A percentile compares a stretch with the other conserved stretches of the same genome.
These are phyloP conservation scores for Gossypium schwendimanii DNA, from an alignment of 441 rosid genomes.

Conservation along the genomic window DNA sequence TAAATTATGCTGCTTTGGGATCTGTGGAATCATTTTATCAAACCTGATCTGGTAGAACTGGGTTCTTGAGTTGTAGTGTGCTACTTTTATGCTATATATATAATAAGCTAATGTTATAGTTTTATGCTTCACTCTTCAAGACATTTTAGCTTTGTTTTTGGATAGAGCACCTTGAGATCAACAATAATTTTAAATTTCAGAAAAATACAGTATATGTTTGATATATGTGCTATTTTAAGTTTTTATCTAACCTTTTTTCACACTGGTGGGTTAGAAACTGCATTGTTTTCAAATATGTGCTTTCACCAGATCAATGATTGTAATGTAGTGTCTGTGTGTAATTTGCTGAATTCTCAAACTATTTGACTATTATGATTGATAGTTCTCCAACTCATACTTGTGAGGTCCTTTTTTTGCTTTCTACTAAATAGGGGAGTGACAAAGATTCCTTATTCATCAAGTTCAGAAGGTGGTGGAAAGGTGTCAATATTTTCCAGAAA, in stretches of 20 bases:
- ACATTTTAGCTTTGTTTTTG: not conserved
- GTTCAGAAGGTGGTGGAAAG: constrained; percentile 99
- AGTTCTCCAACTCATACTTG: not conserved
- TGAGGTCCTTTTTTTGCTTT: constrained; percentile 10
- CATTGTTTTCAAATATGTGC: not conserved
- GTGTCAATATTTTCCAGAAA: constrained; percentile 73
- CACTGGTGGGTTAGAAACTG: not conserved
- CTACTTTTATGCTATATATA: not conserved
- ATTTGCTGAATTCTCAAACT: not conserved
- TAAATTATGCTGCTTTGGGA: not conserved
- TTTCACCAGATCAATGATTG: not conserved
- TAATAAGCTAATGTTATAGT: not conserved
- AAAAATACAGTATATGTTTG: not conserved
- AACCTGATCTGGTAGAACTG: not conserved
- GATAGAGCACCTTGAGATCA: not conserved
- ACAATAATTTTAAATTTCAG: not conserved
- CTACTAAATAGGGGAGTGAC: constrained; percentile 38
- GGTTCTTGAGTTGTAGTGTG: not conserved
- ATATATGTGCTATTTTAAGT: not conserved
- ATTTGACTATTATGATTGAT: not conserved
- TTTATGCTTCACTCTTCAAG: not conserved
- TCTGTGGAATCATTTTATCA: not conserved
- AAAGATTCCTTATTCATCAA: constrained; percentile 56
- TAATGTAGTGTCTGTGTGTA: not conserved
- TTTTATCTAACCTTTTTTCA: not conserved